phyloP scores from a whole-genome alignment of 148 eudicot species.

The Heliosperma pusillum region DNA sequence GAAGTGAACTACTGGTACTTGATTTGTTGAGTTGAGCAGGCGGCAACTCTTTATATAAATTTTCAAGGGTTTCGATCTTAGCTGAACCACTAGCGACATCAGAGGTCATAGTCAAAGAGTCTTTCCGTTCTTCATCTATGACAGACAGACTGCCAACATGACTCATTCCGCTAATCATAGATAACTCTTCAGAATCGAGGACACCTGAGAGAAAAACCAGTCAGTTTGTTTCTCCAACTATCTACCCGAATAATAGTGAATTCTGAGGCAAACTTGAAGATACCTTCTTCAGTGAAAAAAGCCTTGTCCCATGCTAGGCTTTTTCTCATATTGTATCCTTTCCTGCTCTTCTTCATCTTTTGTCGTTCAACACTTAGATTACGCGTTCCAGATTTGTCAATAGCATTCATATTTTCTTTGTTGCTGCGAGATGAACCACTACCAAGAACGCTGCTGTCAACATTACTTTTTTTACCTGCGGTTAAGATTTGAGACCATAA shows the following conservation, averaged over 20 bases:
- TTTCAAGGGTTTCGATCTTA: conserved; percentile 26
- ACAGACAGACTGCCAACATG: conserved; percentile 37
- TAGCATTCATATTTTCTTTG: conserved; percentile 61
- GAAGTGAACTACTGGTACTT: conserved; percentile 21
- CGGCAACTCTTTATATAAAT: conserved; percentile 24
- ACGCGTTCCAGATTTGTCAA: conserved; percentile 37
- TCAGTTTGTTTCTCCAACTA: conserved; percentile 1
- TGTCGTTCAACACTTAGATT: conserved; percentile 59
- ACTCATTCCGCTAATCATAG: conserved; percentile 57
- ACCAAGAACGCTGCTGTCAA: conserved; percentile 18
- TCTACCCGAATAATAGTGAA: conserved; percentile 1
- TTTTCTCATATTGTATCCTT: conserved; percentile 72
- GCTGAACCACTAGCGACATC: conserved; percentile 18
- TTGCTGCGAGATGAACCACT: conserved; percentile 35
- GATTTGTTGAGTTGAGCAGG: conserved; percentile 21
- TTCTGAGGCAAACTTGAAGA: conserved; percentile 14
- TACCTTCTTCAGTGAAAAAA: conserved; percentile 92
- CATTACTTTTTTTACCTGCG: conserved; percentile 35
- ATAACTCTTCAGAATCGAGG: conserved; percentile 64
- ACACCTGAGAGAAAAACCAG: conserved; percentile 53
- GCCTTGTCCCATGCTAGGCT: conserved; percentile 99
- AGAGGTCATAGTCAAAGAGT: conserved; percentile 20
- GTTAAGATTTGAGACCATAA: no score
- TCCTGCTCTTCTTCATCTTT: conserved; percentile 76
- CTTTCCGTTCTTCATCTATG: conserved; percentile 42